These are phyloP conservation scores for Tetragonia tetragonoides DNA, from an alignment of 148 eudicot genomes.

Conservation along the genomic window DNA sequence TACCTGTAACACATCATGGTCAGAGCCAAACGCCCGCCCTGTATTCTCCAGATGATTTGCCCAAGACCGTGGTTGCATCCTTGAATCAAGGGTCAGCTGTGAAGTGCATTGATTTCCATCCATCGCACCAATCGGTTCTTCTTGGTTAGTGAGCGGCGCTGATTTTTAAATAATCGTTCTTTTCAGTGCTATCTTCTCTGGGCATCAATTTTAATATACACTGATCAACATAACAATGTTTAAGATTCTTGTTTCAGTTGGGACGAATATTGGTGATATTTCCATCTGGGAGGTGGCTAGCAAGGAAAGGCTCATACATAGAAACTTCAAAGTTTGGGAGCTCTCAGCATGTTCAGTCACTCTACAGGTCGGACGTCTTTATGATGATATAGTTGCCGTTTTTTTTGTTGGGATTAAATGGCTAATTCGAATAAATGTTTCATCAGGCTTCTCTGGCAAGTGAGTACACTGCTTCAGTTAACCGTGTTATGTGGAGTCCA, in stretches of 20 bases:
- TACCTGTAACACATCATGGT: conserved; percentile 40
- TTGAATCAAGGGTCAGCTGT: conserved; percentile 62
- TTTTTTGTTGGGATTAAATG: background rate
- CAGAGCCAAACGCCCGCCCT: conserved; percentile 34
- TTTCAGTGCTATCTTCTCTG: background rate
- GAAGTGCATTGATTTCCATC: conserved; percentile 78
- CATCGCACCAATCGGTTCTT: conserved; percentile 51
- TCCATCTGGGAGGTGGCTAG: conserved; percentile 56
- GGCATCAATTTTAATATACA: background rate
- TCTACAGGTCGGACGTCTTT: conserved; percentile 44
- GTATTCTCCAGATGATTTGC: conserved; percentile 52
- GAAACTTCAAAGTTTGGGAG: conserved; percentile 65
- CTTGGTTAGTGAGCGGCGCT: conserved; percentile 40
- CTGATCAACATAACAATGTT: background rate
- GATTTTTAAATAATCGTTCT: background rate
- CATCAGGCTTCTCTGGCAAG: conserved; percentile 52
- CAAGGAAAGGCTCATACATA: conserved; percentile 39
- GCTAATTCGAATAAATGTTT: conserved; percentile 9
- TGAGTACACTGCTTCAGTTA: conserved; percentile 54
- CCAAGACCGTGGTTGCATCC: conserved; percentile 48
- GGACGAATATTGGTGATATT: conserved; percentile 62
- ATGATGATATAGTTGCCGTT: background rate
- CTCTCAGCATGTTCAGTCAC: conserved; percentile 41
- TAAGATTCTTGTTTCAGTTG: conserved; percentile 42
- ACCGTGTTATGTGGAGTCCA: conserved; percentile 71